These are phyloP conservation scores for Omphalotus guepiniiformis DNA, from an alignment of 768 basidiomycete genomes.

Conservation along the genomic window DNA sequence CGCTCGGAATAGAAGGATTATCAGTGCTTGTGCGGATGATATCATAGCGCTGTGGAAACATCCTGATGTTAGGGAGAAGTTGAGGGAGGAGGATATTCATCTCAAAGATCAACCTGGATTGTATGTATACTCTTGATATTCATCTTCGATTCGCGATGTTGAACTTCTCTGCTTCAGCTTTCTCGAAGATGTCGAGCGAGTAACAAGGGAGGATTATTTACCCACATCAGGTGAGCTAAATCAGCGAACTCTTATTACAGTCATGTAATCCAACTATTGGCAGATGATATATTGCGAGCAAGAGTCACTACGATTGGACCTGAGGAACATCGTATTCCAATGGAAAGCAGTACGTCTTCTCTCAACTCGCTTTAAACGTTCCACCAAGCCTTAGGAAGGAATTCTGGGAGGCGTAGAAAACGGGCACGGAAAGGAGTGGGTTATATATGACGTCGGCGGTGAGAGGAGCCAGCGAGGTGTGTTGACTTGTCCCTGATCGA, in stretches of 20 bases:
- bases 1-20: constrained; percentile 39
- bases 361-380: neutral
- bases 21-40: constrained; percentile 51
- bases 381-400: neutral
- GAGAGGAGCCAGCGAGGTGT: constrained; percentile 52
- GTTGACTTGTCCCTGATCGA: constrained; percentile 8
- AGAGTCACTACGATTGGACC: constrained; percentile 62
- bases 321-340: constrained; percentile 54
- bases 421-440: constrained; percentile 43
- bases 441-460: constrained; percentile 67
- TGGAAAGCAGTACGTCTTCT: constrained; percentile 31
- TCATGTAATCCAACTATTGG: neutral
- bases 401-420: constrained; percentile 19
- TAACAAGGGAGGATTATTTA: constrained; percentile 45
- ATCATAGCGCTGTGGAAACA: constrained; percentile 54
- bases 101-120: constrained; percentile 60
- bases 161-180: constrained; percentile 38
- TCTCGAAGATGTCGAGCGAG: constrained; percentile 48
- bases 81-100: constrained; percentile 39
- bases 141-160: neutral
- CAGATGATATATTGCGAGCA: constrained; percentile 62
- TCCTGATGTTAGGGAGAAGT: constrained; percentile 34
- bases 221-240: constrained; percentile 44
- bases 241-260: neutral
- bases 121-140: constrained; percentile 34